Conservation (phyloP, 257 asterid species). For the Mentha longifolia region DNA sequence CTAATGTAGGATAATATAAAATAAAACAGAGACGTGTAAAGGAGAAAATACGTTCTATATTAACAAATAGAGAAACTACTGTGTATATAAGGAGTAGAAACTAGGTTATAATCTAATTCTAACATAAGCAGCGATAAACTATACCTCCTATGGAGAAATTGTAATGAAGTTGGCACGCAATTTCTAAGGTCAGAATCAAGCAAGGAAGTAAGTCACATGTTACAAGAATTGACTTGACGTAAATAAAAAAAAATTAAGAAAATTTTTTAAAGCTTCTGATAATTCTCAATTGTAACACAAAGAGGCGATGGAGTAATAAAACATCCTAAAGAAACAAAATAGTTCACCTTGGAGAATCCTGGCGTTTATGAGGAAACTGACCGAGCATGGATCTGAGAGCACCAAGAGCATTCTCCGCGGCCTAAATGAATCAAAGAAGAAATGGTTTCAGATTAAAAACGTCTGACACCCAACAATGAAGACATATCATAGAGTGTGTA, state of each 20-base stretch:
- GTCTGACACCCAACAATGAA: neutral
- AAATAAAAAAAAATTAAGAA: neutral
- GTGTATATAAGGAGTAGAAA: no score
- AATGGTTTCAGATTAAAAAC: neutral
- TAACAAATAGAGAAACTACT: no score
- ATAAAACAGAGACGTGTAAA: no score
- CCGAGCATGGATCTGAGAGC: slow-evolving; percentile 66
- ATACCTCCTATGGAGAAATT: neutral
- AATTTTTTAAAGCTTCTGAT: neutral
- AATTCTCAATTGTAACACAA: slow-evolving; percentile 10
- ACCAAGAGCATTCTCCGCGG: slow-evolving; percentile 90
- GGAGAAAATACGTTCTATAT: no score
- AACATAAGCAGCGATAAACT: no score
- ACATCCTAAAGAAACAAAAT: slow-evolving; percentile 25
- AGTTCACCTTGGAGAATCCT: slow-evolving; percentile 83
- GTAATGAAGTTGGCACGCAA: neutral
- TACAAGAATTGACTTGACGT: neutral
- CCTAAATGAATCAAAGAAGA: slow-evolving; percentile 46
- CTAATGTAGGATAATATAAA: neutral
- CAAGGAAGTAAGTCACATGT: neutral
- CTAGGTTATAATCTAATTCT: no score
- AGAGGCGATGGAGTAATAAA: neutral
- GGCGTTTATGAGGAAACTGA: slow-evolving; percentile 71
- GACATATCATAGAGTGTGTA: neutral
- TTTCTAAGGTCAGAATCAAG: neutral